Conservation (phyloP, 164 flowering plant genomes). For the Chimonanthus praecox region DNA sequence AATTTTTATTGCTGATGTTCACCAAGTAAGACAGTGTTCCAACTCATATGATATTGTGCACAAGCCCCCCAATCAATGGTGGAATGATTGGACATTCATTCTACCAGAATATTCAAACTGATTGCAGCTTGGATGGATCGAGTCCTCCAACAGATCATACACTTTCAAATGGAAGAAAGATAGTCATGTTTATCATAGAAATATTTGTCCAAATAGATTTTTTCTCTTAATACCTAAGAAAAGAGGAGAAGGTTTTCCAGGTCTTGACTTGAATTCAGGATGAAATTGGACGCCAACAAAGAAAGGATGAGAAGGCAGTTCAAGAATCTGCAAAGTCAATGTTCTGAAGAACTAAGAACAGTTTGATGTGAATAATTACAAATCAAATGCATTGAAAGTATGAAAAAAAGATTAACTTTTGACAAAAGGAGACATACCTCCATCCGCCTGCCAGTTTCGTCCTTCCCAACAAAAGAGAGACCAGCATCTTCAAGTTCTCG, state of each 20-base stretch:
- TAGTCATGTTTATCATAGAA: background rate
- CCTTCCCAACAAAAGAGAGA: conserved; percentile 78
- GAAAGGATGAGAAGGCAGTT: conserved; percentile 73
- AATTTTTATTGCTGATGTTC: too few species aligned
- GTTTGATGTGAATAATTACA: background rate
- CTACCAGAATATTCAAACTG: background rate
- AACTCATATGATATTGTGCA: too few species aligned
- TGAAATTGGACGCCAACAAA: conserved; percentile 90
- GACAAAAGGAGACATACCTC: conserved; percentile 41
- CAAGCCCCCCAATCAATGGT: background rate
- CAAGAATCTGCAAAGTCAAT: conserved; percentile 57
- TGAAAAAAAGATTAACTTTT: background rate
- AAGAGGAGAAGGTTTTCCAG: conserved; percentile 80
- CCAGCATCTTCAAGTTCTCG: conserved; percentile 70
- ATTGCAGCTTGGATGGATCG: background rate
- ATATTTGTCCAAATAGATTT: background rate
- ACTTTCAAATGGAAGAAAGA: background rate
- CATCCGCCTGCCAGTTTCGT: conserved; percentile 80
- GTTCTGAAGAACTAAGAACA: background rate
- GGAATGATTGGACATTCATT: background rate
- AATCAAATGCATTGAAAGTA: background rate
- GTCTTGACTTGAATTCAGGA: conserved; percentile 93
- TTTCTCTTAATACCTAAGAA: conserved; percentile 59
- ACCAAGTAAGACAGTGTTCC: too few species aligned
- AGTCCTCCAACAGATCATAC: background rate